Percentiles rank a stretch among this genome's conserved stretches.
These are phyloP conservation scores for Kodamaea alishanica DNA, from an alignment of 1,139 yeast species.

Conservation along the genomic window DNA sequence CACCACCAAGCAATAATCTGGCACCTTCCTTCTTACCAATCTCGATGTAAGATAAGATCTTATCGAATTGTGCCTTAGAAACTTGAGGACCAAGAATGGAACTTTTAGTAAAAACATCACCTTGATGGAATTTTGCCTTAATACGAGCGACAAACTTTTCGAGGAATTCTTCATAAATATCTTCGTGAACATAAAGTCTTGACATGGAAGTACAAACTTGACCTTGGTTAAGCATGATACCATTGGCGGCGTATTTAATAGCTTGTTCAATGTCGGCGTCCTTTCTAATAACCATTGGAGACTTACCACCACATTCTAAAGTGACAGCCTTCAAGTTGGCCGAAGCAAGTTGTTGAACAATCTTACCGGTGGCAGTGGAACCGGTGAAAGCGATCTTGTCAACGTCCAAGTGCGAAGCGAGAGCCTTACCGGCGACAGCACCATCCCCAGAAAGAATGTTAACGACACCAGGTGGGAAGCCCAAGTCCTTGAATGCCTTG, in stretches of 20 bases:
- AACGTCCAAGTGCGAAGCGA: conserved; percentile 54
- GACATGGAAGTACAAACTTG: conserved; percentile 49
- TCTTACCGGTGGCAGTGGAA: conserved; percentile 58
- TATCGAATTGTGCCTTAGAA: conserved; percentile 63
- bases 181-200: conserved; percentile 43
- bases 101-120: conserved; percentile 52
- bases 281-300: conserved; percentile 66
- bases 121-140: conserved; percentile 50
- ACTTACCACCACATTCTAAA: conserved; percentile 93
- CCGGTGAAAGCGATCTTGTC: conserved; percentile 69
- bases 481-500: conserved; percentile 54
- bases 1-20: conserved; percentile 45
- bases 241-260: conserved; percentile 81
- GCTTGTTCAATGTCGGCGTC: conserved; percentile 80
- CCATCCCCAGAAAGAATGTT: conserved; percentile 59
- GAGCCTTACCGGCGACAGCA: conserved; percentile 52
- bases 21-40: conserved; percentile 59
- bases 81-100: conserved; percentile 79
- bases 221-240: conserved; percentile 73
- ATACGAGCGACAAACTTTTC: conserved; percentile 31
- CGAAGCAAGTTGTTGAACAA: conserved; percentile 60
- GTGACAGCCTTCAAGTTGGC: conserved; percentile 65
- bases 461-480: conserved; percentile 70
- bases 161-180: conserved; percentile 48
- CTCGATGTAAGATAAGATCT: conserved; percentile 49